Evolutionary conservation across 805 yeast genomes (phyloP), one percentile per base, ranked within the genome.

Genomic region (Myxozyma monticola): DNA sequence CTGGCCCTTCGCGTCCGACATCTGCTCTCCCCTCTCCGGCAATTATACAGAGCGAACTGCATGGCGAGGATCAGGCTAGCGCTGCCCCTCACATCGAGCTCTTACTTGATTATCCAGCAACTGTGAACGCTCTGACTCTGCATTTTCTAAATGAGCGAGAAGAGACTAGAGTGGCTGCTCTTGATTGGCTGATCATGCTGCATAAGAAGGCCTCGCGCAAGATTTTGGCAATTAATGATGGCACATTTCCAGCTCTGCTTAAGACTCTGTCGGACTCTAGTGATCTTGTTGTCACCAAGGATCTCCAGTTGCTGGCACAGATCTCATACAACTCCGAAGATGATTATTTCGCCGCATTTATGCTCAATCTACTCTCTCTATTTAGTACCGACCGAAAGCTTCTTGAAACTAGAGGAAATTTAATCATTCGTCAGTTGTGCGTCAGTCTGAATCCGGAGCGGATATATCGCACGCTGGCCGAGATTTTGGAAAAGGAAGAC

Each of bases 181-280:
- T 93, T 30, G 96, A 90, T 57, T 93, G 99, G 99, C 72, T 93
- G 28, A 80, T 82, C 14, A 80, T 88, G 76, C 73, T 93, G 35
- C 91, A 89, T 62, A 75, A 79, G 24, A 83, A 83, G 58, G 83
- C 84, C 4, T 84, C 85, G 2, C 68, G 72, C 34, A 76, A 78
- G 51, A 72, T 83, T 30, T 64, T 82, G 24, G 65, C 67, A 20
- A 60, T 65, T 33, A 63, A 69, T 49, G 84, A 80, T 45, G 79
- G 79, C 50, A 84, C 88, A 37, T 83, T 89, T 60, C 81, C 86
- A 10, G 87, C 89, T 0, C 72, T 93, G 31, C 72, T 93, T 45
- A 84, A 82, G 62, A 86, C 96, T 0, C 73, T 81, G 17, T 74
- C 81, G 1, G 84, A 81, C 76, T 82, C 91, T 1, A 81, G 88